These are phyloP conservation scores for Pythium guiyangense DNA, from an alignment of 352 stramenopile genomes.

Conservation along the genomic window DNA sequence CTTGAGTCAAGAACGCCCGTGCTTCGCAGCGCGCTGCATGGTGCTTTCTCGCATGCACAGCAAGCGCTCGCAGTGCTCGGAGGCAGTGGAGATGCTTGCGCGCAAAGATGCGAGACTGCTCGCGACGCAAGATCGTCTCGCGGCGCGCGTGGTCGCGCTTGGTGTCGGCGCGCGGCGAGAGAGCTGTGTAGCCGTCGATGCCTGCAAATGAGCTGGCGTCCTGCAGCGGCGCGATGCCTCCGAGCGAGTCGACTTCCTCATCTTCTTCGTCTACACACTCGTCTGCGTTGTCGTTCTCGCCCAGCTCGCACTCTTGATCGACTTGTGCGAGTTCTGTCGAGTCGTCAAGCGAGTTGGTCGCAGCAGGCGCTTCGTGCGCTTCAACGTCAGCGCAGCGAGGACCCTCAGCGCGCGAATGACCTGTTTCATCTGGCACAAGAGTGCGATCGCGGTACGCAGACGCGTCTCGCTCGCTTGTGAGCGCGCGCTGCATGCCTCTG, in stretches of 20 bases:
- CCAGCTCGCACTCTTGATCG: constrained; percentile 6
- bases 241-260: neutral
- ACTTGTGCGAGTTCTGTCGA: neutral
- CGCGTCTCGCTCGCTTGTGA: neutral
- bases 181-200: constrained; percentile 1
- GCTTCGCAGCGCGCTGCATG: constrained; percentile 7
- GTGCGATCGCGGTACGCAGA: neutral
- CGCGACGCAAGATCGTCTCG: constrained; percentile 7
- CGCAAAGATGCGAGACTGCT: constrained; percentile 12
- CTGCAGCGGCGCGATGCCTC: neutral
- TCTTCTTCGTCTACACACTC: neutral
- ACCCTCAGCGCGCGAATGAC: neutral
- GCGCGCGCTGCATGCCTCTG: constrained; percentile 14
- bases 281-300: neutral
- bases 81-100: constrained; percentile 17
- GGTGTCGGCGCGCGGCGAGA: constrained; percentile 1
- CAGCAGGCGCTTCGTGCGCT: neutral
- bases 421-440: neutral
- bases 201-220: neutral
- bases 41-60: constrained; percentile 6
- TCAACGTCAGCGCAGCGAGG: constrained; percentile 7
- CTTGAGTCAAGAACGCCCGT: neutral
- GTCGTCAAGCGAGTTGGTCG: too few relatives aligned
- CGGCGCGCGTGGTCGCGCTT: constrained; percentile 7
- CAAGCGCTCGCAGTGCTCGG: constrained; percentile 5